Percentiles rank a stretch among this genome's conserved stretches.
Evolutionary conservation across 78 protist genomes (phyloP).

Genomic region (Bigelowiella natans): DNA sequence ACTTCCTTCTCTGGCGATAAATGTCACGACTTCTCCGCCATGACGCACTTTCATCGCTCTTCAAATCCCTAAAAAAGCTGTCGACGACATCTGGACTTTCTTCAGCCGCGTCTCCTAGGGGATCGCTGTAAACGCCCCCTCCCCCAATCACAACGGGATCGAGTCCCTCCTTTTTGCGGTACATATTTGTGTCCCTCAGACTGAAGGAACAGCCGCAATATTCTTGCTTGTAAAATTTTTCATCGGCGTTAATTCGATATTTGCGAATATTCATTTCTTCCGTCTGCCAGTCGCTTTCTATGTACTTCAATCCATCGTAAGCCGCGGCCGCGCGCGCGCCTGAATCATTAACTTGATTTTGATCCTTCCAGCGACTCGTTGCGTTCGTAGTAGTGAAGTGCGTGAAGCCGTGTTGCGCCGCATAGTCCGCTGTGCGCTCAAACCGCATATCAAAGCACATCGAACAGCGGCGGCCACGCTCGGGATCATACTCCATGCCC

Average conservation of each 20-base stretch:
- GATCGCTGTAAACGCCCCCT: neutral
- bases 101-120: neutral
- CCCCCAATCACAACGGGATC: slow-evolving; percentile 1
- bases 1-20: too few relatives aligned
- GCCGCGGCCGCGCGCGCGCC: slow-evolving; percentile 1
- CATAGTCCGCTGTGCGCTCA: slow-evolving; percentile 12
- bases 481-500: neutral
- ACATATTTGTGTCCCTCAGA: slow-evolving; percentile 4
- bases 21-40: too few relatives aligned
- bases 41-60: too few relatives aligned
- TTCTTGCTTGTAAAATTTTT: slow-evolving; percentile 19
- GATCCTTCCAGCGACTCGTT: slow-evolving; percentile 18
- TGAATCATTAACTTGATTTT: neutral
- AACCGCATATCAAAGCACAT: slow-evolving; percentile 22
- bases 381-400: slow-evolving; percentile 17
- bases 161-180: neutral
- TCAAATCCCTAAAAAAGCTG: too few relatives aligned
- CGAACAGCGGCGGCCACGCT: slow-evolving; percentile 11
- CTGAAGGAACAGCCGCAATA: slow-evolving; percentile 17
- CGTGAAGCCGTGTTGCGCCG: neutral
- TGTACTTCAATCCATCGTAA: neutral
- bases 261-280: slow-evolving; percentile 7
- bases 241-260: slow-evolving; percentile 17
- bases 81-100: neutral
- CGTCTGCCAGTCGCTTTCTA: slow-evolving; percentile 17